Conservation (phyloP, 176 grass and related monocot genomes). For the Eremochloa ophiuroides region DNA sequence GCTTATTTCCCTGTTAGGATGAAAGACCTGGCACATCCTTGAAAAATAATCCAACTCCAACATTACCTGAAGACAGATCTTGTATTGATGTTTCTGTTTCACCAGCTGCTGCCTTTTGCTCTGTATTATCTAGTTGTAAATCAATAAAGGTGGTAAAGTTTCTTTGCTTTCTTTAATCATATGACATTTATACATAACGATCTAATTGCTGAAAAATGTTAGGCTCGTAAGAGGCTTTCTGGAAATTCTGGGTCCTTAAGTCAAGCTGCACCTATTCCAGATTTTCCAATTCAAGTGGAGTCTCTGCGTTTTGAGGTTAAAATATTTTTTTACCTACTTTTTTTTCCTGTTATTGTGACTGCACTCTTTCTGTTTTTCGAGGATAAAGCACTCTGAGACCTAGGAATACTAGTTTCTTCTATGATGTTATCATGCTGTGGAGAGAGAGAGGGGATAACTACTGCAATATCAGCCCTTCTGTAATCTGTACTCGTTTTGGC, state of each 20-base stretch:
- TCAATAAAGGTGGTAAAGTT: slow-evolving; percentile 38
- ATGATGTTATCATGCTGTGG: background rate
- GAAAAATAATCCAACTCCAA: slow-evolving; percentile 25
- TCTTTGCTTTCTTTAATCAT: slow-evolving; percentile 4
- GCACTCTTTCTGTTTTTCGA: slow-evolving; percentile 33
- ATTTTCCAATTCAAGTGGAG: slow-evolving; percentile 55
- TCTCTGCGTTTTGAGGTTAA: slow-evolving; percentile 86
- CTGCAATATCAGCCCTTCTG: background rate
- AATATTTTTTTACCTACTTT: background rate
- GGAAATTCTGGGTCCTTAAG: slow-evolving; percentile 27
- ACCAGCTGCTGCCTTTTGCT: slow-evolving; percentile 23
- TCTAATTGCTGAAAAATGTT: slow-evolving; percentile 23
- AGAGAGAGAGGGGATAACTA: background rate
- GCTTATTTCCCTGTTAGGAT: slow-evolving; percentile 40
- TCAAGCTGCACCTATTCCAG: slow-evolving; percentile 31
- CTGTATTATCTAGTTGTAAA: slow-evolving; percentile 45
- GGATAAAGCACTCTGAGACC: slow-evolving; percentile 33
- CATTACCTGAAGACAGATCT: slow-evolving; percentile 16
- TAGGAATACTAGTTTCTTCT: background rate
- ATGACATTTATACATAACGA: slow-evolving; percentile 1
- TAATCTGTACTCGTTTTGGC: background rate
- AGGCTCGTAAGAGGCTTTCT: slow-evolving; percentile 32
- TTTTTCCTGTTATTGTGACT: background rate
- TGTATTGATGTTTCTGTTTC: slow-evolving; percentile 35
- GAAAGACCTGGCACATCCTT: slow-evolving; percentile 15